Evolutionary conservation across 495 filamentous ascomycete genomes (phyloP).

Genomic region (Penicillium egyptiacum): DNA sequence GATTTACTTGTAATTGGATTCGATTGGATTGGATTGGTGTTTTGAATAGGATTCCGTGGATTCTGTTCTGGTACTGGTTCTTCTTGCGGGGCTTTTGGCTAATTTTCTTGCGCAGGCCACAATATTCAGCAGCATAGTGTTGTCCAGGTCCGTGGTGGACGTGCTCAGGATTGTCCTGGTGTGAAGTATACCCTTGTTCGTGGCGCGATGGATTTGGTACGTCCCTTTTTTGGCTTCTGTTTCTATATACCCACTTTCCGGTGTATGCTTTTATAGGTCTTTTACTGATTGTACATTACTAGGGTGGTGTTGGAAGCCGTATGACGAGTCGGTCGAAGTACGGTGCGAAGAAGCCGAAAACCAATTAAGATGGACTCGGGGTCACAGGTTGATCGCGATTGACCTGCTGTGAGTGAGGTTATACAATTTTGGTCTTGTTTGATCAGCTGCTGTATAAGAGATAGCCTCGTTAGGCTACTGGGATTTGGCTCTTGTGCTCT

Average conservation of each 20-base stretch:
- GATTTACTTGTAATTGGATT: slow-evolving; percentile 12
- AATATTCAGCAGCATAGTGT: slow-evolving; percentile 99
- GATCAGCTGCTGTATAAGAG: slow-evolving; percentile 6
- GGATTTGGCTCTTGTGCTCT: slow-evolving; percentile 3
- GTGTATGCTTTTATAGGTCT: background rate
- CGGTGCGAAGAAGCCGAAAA: slow-evolving; percentile 98
- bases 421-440: slow-evolving; percentile 1
- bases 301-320: slow-evolving; percentile 90
- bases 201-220: slow-evolving; percentile 90
- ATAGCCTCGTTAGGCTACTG: background rate
- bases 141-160: slow-evolving; percentile 85
- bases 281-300: slow-evolving; percentile 13
- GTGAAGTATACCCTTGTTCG: slow-evolving; percentile 93
- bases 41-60: background rate
- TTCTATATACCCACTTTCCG: background rate
- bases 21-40: slow-evolving; percentile 5
- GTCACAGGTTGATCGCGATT: background rate
- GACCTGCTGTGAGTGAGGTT: slow-evolving; percentile 9
- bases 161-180: slow-evolving; percentile 96
- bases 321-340: slow-evolving; percentile 89
- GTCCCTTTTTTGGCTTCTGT: slow-evolving; percentile 32
- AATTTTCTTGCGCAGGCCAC: slow-evolving; percentile 59
- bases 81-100: background rate
- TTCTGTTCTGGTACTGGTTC: background rate
- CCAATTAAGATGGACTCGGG: slow-evolving; percentile 29